Percentiles rank a stretch among this genome's conserved stretches.
Conservation (phyloP, 164 flowering plant genomes). For the Nymphaea thermarum region DNA sequence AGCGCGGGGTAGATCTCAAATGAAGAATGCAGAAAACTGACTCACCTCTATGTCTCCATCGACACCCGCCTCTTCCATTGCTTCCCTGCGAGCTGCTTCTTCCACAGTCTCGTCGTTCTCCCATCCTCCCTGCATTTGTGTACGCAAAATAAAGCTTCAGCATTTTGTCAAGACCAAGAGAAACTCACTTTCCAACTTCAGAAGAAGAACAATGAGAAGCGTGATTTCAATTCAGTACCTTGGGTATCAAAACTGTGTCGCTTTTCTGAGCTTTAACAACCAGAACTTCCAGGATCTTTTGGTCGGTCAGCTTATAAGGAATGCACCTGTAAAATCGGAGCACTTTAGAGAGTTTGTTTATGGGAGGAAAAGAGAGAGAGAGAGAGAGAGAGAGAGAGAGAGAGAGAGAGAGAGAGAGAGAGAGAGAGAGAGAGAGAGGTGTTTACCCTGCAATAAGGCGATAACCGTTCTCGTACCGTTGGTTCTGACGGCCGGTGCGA, state of each 20-base stretch:
- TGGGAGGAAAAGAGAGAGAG: too few relatives aligned
- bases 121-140: constrained; percentile 68
- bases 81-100: constrained; percentile 59
- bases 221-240: constrained; percentile 28
- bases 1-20: too few relatives aligned
- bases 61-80: constrained; percentile 81
- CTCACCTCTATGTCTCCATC: constrained; percentile 39
- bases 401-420: not conserved
- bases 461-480: constrained; percentile 6
- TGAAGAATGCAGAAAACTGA: not conserved
- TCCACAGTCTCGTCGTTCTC: constrained; percentile 51
- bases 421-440: not conserved
- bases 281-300: constrained; percentile 30
- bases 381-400: not conserved
- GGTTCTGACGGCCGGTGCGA: constrained; percentile 10
- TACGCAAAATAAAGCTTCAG: not conserved
- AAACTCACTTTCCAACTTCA: not conserved
- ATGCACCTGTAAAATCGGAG: constrained; percentile 33
- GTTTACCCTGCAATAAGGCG: constrained; percentile 12
- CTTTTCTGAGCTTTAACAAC: constrained; percentile 56
- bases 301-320: constrained; percentile 35
- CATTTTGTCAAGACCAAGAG: not conserved
- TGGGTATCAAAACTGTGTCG: constrained; percentile 54
- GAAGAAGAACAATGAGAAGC: not conserved
- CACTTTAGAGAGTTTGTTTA: too few relatives aligned